Percentiles rank a stretch among this genome's conserved stretches.
These are phyloP conservation scores for Macadamia integrifolia DNA, from an alignment of 164 flowering plant genomes.

Conservation along the genomic window DNA sequence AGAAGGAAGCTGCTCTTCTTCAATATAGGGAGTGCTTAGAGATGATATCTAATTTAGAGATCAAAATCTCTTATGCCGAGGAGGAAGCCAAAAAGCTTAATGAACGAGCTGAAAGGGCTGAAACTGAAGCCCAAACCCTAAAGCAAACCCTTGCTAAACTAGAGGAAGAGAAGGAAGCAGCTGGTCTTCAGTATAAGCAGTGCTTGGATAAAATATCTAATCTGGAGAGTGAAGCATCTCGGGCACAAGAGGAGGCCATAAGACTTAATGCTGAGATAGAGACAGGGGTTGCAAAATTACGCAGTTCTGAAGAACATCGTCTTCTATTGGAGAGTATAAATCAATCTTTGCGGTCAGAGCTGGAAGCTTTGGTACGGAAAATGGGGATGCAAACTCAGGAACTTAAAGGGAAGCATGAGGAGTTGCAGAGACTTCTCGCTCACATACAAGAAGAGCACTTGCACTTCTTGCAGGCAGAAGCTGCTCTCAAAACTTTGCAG, in stretches of 20 bases:
- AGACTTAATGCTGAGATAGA: conserved; percentile 28
- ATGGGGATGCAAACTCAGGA: conserved; percentile 57
- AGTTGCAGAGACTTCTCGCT: conserved; percentile 50
- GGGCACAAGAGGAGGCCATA: conserved; percentile 21
- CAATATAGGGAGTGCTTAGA: conserved; percentile 45
- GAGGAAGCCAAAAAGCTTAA: conserved; percentile 31
- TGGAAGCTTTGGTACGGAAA: conserved; percentile 40
- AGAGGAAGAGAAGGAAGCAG: conserved; percentile 44
- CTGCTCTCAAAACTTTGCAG: conserved; percentile 48
- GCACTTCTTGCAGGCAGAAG: conserved; percentile 49
- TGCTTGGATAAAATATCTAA: conserved; percentile 37
- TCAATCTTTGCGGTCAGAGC: conserved; percentile 51
- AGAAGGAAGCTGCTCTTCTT: conserved; percentile 10
- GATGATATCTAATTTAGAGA: conserved; percentile 17
- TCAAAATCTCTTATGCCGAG: conserved; percentile 26
- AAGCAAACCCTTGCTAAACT: conserved; percentile 35
- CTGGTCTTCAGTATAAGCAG: conserved; percentile 39
- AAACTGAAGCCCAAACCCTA: conserved; percentile 42
- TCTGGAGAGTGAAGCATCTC: conserved; percentile 32
- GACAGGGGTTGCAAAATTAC: conserved; percentile 36
- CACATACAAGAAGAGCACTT: conserved; percentile 50
- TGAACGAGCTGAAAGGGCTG: conserved; percentile 40
- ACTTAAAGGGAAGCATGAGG: conserved; percentile 53
- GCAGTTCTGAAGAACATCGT: conserved; percentile 48
- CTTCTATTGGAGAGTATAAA: conserved; percentile 46